These are phyloP conservation scores for Sanghuangporus sanghuang DNA, from an alignment of 1,284 basidiomycete genomes.

Conservation along the genomic window DNA sequence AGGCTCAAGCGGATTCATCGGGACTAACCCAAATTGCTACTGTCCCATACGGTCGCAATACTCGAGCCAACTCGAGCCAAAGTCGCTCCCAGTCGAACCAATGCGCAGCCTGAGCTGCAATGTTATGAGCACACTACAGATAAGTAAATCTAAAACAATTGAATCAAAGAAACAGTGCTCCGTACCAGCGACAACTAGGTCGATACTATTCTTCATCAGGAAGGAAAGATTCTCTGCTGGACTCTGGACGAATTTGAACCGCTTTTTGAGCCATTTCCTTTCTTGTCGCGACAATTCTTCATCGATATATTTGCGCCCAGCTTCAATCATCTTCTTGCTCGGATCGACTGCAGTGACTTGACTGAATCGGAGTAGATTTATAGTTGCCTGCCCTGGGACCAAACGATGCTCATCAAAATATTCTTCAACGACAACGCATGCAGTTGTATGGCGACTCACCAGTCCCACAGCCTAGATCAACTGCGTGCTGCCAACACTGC, in stretches of 20 bases:
- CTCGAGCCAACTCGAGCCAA: conserved; percentile 65
- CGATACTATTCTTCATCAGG: conserved; percentile 53
- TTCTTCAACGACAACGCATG: neutral
- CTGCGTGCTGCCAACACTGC: conserved; percentile 47
- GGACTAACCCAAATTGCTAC: conserved; percentile 69
- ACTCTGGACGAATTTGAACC: conserved; percentile 45
- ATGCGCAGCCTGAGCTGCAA: conserved; percentile 74
- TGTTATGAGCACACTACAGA: neutral
- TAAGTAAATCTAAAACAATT: neutral
- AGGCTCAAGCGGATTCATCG: neutral
- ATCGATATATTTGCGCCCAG: conserved; percentile 42
- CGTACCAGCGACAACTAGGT: conserved; percentile 70
- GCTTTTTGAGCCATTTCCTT: conserved; percentile 14
- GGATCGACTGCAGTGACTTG: conserved; percentile 72
- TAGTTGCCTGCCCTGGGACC: conserved; percentile 58
- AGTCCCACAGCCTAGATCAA: conserved; percentile 83
- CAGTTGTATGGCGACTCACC: conserved; percentile 38
- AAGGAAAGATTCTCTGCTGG: conserved; percentile 53
- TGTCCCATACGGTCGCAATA: conserved; percentile 63
- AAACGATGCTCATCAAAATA: neutral
- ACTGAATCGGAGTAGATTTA: conserved; percentile 55
- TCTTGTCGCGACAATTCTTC: conserved; percentile 9
- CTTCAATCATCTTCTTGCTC: conserved; percentile 64
- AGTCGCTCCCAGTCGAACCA: conserved; percentile 79
- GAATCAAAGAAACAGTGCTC: neutral